Base-by-base conservation (phyloP, 2,329 filamentous ascomycete genomes). In the Cladosporium oxysporum region DNA sequence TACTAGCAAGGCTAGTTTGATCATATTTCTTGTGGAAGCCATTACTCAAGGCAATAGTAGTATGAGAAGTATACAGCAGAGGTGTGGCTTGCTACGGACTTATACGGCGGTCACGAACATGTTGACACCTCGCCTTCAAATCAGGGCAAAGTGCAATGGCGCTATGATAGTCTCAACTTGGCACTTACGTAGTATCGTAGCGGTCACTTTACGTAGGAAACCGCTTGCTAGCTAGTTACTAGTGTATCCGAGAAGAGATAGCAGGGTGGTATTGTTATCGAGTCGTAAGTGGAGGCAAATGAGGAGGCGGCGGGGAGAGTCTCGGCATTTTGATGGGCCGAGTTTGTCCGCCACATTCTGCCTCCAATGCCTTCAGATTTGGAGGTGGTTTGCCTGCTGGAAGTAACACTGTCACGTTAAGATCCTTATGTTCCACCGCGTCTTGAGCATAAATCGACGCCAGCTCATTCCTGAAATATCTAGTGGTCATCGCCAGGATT, bases 261-360 rank as follows among this genome's bases (percentile, higher is more conserved):
- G 33, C 31, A 41, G n/a, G 28, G 49, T 52, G 41, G 41, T 23
- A 31, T 29, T 31, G 52, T 33, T 55, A 55, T 58, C 55, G 55
- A 58, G 55, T 33, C 31, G 31, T 28, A 26, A 29, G 33, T 18
- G 41, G 23, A 59, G 23, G 57, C 23, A 41, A 37, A 59, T 37
- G 57, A 44, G 23, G n/a, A 35, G 21, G 31, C 16, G 53, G 55
- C n/a, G 55, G 33, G 55, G 21, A 26, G 41, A 58, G n/a, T 33
- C 31, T 44, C 57, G 57, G 57, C 37, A 47, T 47, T 59, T 59
- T 59, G 57, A 59, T 59, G 57, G 37, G 16, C 57, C 57, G 57
- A 59, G 47, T 44, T 59, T 59, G 35, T 41, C 57, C 57, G 57
- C 31, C 52, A 47, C n/a, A n/a, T 33, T 57, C 21, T 31, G 29